Evolutionary conservation across 2,329 filamentous ascomycete species (phyloP).

Genomic region (Claviceps purpurea): DNA sequence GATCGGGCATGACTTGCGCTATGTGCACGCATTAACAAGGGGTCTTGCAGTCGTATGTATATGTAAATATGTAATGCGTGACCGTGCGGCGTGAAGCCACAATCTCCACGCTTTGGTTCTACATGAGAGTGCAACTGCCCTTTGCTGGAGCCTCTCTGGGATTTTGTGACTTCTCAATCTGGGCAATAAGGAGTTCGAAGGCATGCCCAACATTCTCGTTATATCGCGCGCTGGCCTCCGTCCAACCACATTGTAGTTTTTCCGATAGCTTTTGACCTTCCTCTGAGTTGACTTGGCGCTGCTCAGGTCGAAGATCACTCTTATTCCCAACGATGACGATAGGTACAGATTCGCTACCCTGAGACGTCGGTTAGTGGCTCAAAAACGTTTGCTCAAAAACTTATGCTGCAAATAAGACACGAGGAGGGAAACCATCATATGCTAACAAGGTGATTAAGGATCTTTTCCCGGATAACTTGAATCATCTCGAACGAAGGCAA

Average conservation of each 20-base stretch:
- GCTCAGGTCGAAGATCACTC: conserved; percentile 81
- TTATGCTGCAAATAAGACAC: neutral
- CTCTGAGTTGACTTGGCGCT: conserved; percentile 77
- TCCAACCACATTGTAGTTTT: conserved; percentile 85
- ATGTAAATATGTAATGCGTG: neutral
- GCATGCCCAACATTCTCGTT: conserved; percentile 88
- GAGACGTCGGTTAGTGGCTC: neutral
- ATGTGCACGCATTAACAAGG: neutral
- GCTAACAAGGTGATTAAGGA: conserved; percentile 81
- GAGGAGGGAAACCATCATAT: conserved; percentile 5
- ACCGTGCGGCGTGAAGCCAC: neutral
- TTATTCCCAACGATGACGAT: conserved; percentile 96
- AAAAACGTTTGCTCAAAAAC: neutral
- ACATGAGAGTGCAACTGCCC: conserved; percentile 82
- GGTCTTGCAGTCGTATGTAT: neutral
- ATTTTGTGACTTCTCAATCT: conserved; percentile 91
- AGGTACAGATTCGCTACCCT: conserved; percentile 87
- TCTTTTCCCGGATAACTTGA: conserved; percentile 90
- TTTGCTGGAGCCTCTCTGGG: conserved; percentile 70
- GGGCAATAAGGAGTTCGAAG: conserved; percentile 85
- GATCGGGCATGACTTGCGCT: neutral
- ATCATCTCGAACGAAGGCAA: conserved; percentile 96
- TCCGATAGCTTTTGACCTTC: conserved; percentile 75
- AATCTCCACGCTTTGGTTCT: conserved; percentile 9
- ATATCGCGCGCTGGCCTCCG: conserved; percentile 85